Evolutionary conservation across 2,329 filamentous ascomycete species (phyloP).

Genomic region (Chaetomiaceae sp.): DNA sequence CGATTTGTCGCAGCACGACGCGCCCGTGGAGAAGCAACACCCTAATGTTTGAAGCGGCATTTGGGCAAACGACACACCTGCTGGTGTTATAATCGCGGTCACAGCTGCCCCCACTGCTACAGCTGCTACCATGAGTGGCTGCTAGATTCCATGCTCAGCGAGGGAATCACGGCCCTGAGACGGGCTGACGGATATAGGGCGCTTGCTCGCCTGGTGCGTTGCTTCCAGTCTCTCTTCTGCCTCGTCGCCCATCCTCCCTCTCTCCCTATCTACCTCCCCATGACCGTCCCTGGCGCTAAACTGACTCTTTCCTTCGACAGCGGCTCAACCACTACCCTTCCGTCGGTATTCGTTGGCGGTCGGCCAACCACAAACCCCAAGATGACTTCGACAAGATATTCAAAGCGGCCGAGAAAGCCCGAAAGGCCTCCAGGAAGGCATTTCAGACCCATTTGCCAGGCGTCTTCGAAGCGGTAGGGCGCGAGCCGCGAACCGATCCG

Average conservation of each 20-base stretch:
- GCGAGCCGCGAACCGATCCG: too few relatives aligned
- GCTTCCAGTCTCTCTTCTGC: neutral
- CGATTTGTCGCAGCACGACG: too few relatives aligned
- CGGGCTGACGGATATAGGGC: constrained; percentile 13
- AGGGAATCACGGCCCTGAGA: constrained; percentile 23
- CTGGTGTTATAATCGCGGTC: neutral
- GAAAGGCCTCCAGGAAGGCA: too few relatives aligned
- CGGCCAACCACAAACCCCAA: neutral
- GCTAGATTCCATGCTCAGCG: constrained; percentile 23
- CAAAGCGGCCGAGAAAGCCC: too few relatives aligned
- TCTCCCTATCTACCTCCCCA: neutral
- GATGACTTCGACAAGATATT: too few relatives aligned
- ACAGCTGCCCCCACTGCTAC: neutral
- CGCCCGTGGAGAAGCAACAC: too few relatives aligned
- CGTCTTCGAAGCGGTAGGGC: too few relatives aligned
- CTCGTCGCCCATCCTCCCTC: too few relatives aligned
- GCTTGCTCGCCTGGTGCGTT: constrained; percentile 3
- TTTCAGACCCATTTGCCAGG: too few relatives aligned
- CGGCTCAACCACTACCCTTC: neutral
- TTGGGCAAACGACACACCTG: neutral
- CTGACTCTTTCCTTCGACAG: neutral
- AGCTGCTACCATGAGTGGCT: constrained; percentile 24
- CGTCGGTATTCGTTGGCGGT: neutral
- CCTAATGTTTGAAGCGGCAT: too few relatives aligned
- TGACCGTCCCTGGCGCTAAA: too few relatives aligned